Conservation (phyloP, 345 rosid species). For the Gossypium raimondii region DNA sequence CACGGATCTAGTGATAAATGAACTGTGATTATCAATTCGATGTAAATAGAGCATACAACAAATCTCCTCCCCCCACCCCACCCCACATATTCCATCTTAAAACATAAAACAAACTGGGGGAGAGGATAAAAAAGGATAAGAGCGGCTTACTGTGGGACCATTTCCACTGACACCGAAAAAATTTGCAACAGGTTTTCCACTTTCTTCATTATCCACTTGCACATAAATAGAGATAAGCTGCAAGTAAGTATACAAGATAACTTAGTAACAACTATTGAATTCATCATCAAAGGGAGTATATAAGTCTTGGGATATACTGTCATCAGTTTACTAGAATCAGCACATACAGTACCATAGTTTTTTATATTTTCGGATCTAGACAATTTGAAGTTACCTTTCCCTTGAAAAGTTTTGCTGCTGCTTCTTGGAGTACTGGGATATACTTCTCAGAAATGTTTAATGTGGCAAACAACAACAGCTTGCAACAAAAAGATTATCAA, state of each 20-base stretch:
- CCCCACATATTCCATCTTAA: background rate
- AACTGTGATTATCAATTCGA: constrained; percentile 7
- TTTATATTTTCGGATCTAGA: background rate
- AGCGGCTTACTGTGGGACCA: constrained; percentile 50
- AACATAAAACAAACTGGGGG: background rate
- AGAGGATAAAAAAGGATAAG: background rate
- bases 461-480: constrained; percentile 71
- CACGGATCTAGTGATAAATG: constrained; percentile 53
- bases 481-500: constrained; percentile 25
- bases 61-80: background rate
- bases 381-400: constrained; percentile 62
- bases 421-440: constrained; percentile 60
- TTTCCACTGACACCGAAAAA: constrained; percentile 74
- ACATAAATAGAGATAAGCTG: constrained; percentile 86
- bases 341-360: no score
- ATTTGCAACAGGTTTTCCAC: constrained; percentile 86
- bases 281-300: background rate
- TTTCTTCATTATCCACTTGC: constrained; percentile 86
- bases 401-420: constrained; percentile 77
- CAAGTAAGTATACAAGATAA: constrained; percentile 19
- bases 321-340: background rate
- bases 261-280: background rate
- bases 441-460: constrained; percentile 67
- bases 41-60: background rate
- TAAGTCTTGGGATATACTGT: background rate